These are phyloP conservation scores for Aureobasidium vineae DNA, from an alignment of 2,329 filamentous ascomycete species.

Conservation along the genomic window DNA sequence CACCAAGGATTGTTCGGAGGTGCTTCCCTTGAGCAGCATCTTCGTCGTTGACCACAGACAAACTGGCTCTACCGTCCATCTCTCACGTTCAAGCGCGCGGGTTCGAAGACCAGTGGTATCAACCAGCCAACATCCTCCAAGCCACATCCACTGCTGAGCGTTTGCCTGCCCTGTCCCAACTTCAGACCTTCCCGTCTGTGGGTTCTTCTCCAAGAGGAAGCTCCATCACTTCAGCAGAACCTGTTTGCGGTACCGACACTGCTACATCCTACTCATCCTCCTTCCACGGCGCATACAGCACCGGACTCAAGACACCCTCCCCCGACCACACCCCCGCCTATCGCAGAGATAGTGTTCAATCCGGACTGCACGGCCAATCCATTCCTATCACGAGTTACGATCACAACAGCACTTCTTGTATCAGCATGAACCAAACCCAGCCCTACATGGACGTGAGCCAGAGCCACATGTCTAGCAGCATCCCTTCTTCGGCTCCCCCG, in stretches of 20 bases:
- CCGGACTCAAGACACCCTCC: slow-evolving; percentile 73
- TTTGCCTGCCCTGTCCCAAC: slow-evolving; percentile 68
- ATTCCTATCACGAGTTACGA: slow-evolving; percentile 27
- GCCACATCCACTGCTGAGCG: slow-evolving; percentile 67
- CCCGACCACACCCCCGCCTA: slow-evolving; percentile 58
- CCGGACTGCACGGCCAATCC: slow-evolving; percentile 25
- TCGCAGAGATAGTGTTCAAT: slow-evolving; percentile 31
- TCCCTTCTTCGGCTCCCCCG: slow-evolving; percentile 52
- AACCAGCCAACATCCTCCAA: slow-evolving; percentile 37
- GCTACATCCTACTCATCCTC: slow-evolving; percentile 51
- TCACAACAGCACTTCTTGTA: slow-evolving; percentile 40
- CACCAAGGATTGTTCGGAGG: slow-evolving; percentile 21
- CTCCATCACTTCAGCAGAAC: slow-evolving; percentile 61
- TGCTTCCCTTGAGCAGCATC: slow-evolving; percentile 28
- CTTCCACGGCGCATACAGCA: slow-evolving; percentile 47
- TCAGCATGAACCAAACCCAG: slow-evolving; percentile 76
- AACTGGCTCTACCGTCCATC: slow-evolving; percentile 90
- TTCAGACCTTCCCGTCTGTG: slow-evolving; percentile 66
- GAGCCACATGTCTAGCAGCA: slow-evolving; percentile 31
- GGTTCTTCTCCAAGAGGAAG: slow-evolving; percentile 73
- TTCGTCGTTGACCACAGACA: slow-evolving; percentile 57
- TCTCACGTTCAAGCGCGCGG: slow-evolving; percentile 79
- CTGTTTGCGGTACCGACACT: slow-evolving; percentile 35
- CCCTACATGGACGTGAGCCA: slow-evolving; percentile 69
- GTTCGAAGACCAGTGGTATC: slow-evolving; percentile 67